These are phyloP conservation scores for Phalaenopsis hybrid DNA, from an alignment of 116 monocot genomes.

Conservation along the genomic window DNA sequence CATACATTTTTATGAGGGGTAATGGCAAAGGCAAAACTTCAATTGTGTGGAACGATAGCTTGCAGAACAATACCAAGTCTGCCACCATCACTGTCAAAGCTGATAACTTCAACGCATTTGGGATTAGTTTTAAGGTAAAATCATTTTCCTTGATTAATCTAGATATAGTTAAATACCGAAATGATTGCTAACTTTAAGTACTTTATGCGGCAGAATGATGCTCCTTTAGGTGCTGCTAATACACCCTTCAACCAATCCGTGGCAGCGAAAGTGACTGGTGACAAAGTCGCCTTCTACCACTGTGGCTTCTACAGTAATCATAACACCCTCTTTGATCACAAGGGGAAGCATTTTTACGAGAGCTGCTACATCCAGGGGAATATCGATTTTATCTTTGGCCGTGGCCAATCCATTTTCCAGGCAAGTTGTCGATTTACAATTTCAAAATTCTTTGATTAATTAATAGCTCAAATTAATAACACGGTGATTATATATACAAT, in stretches of 20 bases:
- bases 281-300: conserved; percentile 88
- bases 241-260: conserved; percentile 49
- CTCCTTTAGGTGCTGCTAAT: conserved; percentile 28
- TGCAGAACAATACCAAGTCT: conserved; percentile 50
- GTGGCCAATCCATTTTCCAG: conserved; percentile 74
- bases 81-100: conserved; percentile 67
- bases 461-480: too few relatives aligned
- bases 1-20: conserved; percentile 72
- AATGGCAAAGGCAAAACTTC: conserved; percentile 76
- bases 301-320: conserved; percentile 73
- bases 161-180: too few relatives aligned
- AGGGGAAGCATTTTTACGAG: conserved; percentile 78
- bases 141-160: neutral
- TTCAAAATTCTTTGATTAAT: too few relatives aligned
- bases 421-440: conserved; percentile 7
- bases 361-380: conserved; percentile 79
- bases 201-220: conserved; percentile 39
- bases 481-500: too few relatives aligned
- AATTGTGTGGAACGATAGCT: conserved; percentile 59
- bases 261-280: conserved; percentile 62
- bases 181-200: neutral
- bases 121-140: conserved; percentile 73
- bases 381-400: conserved; percentile 94
- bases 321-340: conserved; percentile 82
- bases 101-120: conserved; percentile 64